Evolutionary conservation across 208 protist species (phyloP).

Genomic region (Trypanosoma vivax): DNA sequence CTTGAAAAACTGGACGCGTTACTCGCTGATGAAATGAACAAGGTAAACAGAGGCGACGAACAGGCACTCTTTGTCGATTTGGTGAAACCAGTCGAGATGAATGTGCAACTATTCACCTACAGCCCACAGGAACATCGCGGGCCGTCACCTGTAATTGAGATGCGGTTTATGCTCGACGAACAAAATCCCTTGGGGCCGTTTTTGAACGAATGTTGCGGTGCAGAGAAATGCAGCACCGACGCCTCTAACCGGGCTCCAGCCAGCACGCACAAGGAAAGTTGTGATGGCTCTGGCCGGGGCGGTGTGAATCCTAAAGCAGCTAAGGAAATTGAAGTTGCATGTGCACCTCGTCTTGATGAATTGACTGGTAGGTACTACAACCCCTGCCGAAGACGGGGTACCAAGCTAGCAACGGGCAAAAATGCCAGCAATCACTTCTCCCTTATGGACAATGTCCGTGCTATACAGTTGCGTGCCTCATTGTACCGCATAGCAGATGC

Average conservation of each 20-base stretch:
- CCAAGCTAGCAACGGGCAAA: background rate
- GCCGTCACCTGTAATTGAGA: constrained; percentile 6
- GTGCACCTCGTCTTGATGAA: constrained; percentile 27
- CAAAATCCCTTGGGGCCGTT: constrained; percentile 26
- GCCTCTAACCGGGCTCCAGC: background rate
- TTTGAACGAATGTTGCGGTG: constrained; percentile 6
- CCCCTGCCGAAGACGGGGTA: constrained; percentile 22
- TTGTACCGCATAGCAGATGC: constrained; percentile 26
- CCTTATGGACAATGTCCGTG: constrained; percentile 39
- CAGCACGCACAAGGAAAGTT: constrained; percentile 1
- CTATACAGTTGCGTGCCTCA: constrained; percentile 27
- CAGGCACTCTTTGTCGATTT: background rate
- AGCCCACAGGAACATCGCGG: constrained; percentile 20
- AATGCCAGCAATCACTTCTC: constrained; percentile 21
- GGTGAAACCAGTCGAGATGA: constrained; percentile 22
- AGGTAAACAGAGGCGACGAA: background rate
- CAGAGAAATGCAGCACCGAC: constrained; percentile 1
- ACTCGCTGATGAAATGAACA: background rate
- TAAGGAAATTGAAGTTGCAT: constrained; percentile 19
- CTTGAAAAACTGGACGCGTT: background rate
- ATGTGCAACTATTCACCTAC: constrained; percentile 22
- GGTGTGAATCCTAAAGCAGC: background rate
- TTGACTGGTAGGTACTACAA: constrained; percentile 34
- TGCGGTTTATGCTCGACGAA: constrained; percentile 18
- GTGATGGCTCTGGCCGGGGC: background rate